These are phyloP conservation scores for Tetrahymena malaccensis DNA, from an alignment of 73 alveolate species.

Conservation along the genomic window DNA sequence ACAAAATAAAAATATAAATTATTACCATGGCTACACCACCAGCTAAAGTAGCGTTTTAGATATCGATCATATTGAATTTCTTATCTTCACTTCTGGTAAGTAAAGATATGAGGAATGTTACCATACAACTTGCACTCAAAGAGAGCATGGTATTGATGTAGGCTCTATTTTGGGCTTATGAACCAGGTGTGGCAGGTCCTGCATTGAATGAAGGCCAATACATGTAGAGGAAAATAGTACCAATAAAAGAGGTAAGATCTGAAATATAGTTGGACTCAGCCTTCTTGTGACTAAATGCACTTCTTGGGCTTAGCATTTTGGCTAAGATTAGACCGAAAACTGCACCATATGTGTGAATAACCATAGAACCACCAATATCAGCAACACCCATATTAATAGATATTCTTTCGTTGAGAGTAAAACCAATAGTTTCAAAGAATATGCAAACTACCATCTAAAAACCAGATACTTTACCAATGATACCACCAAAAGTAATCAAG, in stretches of 20 bases:
- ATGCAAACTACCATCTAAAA: constrained; percentile 45
- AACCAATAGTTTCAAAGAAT: constrained; percentile 45
- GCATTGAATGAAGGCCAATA: constrained; percentile 88
- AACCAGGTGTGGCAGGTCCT: constrained; percentile 48
- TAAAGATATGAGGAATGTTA: constrained; percentile 51
- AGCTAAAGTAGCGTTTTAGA: constrained; percentile 75
- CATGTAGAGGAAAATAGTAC: constrained; percentile 81
- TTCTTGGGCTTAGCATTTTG: constrained; percentile 33
- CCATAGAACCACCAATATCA: constrained; percentile 84
- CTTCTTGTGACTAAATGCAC: constrained; percentile 44
- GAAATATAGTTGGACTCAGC: constrained; percentile 63
- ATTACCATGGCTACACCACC: constrained; percentile 73
- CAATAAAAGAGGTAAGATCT: constrained; percentile 68
- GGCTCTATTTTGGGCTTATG: constrained; percentile 50
- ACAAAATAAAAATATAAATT: background rate
- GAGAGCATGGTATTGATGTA: constrained; percentile 69
- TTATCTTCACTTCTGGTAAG: constrained; percentile 31
- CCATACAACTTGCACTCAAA: constrained; percentile 46
- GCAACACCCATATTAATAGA: constrained; percentile 25
- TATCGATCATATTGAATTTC: constrained; percentile 65
- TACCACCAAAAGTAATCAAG: constrained; percentile 68
- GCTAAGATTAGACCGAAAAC: constrained; percentile 71
- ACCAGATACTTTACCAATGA: constrained; percentile 75
- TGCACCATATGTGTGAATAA: constrained; percentile 83
- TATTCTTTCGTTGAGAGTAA: constrained; percentile 30